Base-by-base conservation (phyloP, 495 filamentous ascomycete species). In the Neurospora terricola region DNA sequence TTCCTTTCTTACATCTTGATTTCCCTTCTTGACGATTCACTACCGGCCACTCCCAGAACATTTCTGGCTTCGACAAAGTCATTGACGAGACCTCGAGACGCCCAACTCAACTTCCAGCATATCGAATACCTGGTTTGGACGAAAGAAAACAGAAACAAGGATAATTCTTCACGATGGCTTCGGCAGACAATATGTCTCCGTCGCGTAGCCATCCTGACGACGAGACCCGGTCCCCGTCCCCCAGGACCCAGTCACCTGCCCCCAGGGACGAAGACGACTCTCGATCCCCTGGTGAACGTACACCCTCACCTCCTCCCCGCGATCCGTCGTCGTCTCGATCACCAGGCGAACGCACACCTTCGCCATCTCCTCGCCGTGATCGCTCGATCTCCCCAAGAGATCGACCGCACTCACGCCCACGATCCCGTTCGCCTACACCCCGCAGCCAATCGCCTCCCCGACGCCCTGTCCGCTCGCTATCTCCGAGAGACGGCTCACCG, bases 171-270 rank as follows among this genome's bases (percentile, higher is more conserved):
- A 72, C 71, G 54, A 78, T 80, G 77, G 79, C 77, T 48, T 77
- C 79, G 69, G 69, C 73, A 34, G 73, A 77, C 12, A 71, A 70
- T n/a, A 73, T 75, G 76, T 77, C 77, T 74, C 74, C 76, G 39
- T 71, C 76, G 76, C 78, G 75, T 71, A 70, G 12, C 45, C 38
- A 74, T 30, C 42, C 68, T 59, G 75, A 76, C 21, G 72, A 62
- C 27, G 54, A 30, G 27, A 23, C 74, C 10, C 37, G 39, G 38
- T 76, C 76, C 1, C 73, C 72, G n/a, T 71, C 27, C 9, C 69
- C 72, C 12, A 39, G 42, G 34, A 21, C 66, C 72, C 66, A 39
- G 14, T 30, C 21, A 37, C 27, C 59, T 12, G n/a, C 54, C 2
- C 54, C 54, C 2, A 30, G 4, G 54, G 54, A 62, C 54, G 6